Base-by-base conservation (phyloP, 176 grass and related monocot species). In the Eragrostis nindensis region DNA sequence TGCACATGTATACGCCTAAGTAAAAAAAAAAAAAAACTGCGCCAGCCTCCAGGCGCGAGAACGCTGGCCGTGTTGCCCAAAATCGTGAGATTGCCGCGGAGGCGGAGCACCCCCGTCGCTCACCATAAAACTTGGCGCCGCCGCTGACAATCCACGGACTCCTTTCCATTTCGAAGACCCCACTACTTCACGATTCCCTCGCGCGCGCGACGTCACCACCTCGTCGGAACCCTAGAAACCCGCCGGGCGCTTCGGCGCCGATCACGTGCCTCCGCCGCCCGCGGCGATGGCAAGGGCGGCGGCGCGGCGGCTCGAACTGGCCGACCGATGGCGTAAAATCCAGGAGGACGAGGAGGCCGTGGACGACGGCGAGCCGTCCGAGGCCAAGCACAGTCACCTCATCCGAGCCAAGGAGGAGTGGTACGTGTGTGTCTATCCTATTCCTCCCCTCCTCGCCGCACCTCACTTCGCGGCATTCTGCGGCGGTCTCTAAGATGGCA, bases 271-370 rank as follows among this genome's bases (percentile, higher is more conserved):
- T n/a, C 24, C 45, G 70, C 66, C 69, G 44, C 43, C 45, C 22
- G 55, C 47, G 44, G 53, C 24, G 76, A 89, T 91, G 92, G 80
- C 47, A 42, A 82, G 63, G 55, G 78, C 42, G 83, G 71, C 64
- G 71, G 80, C 47, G 53, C 66, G 77, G 49, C 86, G 84, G 45
- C 64, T 64, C 11, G 76, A 83, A 72, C 85, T 97, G 44, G 68
- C 72, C 61, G 91, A 94, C 26, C 85, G 82, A 25, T 97, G 94
- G 94, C 89, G 86, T 52, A 50, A 48, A 72, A 97, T 94, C 71
- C 91, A 93, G 64, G 91, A 87, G 54, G 94, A 93, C 25, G 85
- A 90, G 49, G 86, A 90, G 55, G 80, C 79, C 24, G 85, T 79
- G 7, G 84, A 74, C 24, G 85, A 79, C 27, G 89, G 75, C 74